Evolutionary conservation across 1,139 yeast species (phyloP).

Genomic region (Saccharomyces hybrid): DNA sequence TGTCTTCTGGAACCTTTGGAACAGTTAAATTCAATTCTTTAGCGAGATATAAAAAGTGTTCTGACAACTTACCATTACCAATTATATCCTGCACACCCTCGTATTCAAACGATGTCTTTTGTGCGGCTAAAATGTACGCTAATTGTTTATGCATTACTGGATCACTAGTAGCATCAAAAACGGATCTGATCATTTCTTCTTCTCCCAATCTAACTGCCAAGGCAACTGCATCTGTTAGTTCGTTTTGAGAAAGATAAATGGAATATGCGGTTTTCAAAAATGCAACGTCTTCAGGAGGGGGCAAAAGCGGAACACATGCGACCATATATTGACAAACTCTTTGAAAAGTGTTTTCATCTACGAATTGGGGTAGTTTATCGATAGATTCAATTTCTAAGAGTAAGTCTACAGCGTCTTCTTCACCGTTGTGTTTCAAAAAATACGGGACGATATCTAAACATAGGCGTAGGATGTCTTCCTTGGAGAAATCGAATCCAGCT

Average conservation of each 20-base stretch:
- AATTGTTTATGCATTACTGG: slow-evolving; percentile 74
- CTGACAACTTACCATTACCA: slow-evolving; percentile 71
- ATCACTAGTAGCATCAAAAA: slow-evolving; percentile 70
- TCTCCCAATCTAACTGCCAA: slow-evolving; percentile 87
- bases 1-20: slow-evolving; percentile 91
- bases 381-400: slow-evolving; percentile 82
- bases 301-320: slow-evolving; percentile 88
- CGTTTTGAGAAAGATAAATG: slow-evolving; percentile 71
- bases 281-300: slow-evolving; percentile 88
- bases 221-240: slow-evolving; percentile 81
- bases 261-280: slow-evolving; percentile 87
- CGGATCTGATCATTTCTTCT: slow-evolving; percentile 66
- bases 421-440: slow-evolving; percentile 91
- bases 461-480: slow-evolving; percentile 48
- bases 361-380: slow-evolving; percentile 72
- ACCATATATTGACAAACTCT: slow-evolving; percentile 93
- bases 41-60: slow-evolving; percentile 70
- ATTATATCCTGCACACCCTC: slow-evolving; percentile 81
- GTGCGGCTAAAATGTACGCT: slow-evolving; percentile 83
- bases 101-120: slow-evolving; percentile 72
- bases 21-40: slow-evolving; percentile 82
- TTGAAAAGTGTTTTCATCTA: slow-evolving; percentile 74
- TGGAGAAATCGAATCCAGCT: slow-evolving; percentile 26
- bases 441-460: slow-evolving; percentile 79
- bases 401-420: slow-evolving; percentile 95